Base-by-base conservation (phyloP, 1,284 basidiomycete genomes). In the Bjerkandera adusta region DNA sequence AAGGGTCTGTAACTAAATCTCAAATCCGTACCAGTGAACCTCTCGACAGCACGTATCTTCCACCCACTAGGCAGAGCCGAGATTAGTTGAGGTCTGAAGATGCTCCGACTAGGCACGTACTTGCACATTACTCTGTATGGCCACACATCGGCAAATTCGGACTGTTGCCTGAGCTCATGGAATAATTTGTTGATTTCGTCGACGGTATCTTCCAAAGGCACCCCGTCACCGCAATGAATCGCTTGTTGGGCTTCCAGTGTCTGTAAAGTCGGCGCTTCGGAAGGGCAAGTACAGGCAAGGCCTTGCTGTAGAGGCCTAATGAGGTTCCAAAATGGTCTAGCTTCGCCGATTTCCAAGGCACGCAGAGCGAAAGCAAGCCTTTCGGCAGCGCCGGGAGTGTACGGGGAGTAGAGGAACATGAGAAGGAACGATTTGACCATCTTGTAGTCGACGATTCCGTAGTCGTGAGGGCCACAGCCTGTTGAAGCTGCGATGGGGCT, bases 401-500 rank as follows among this genome's bases (percentile, higher is more conserved):
- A 52, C 13, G 51, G 51, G n/a, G 7, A 24, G 48, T 48, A 50
- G 10, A 52, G 26, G 25, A 35, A 43, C 25, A 4, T n/a, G 33
- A 52, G 50, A 12, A 52, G 25, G 13, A 37, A 18, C 12, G n/a
- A 11, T n/a, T 26, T 25, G 15, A 45, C 48, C n/a, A 47, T 4
- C 2, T 35, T 12, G 44, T 52, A 52, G 44, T 52, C 51, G 10
- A 52, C 43, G 15, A 45, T 5, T 18, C 51, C 51, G 36, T 52
- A 50, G 15, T 20, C 32, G 15, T 41, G 34, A 12, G 24, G 20
- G 18, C 12, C 20, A 12, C 12, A 35, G 10, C 32, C 10, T 16
- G 24, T 10, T 1, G 32, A 20, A n/a, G 45, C 42, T 11, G 47
- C 16, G 7, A 49, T 15, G 1, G 50, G 36, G 12, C 18, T 29